Evolutionary conservation across 345 rosid genomes (phyloP).

Genomic region (Balakata baccata): DNA sequence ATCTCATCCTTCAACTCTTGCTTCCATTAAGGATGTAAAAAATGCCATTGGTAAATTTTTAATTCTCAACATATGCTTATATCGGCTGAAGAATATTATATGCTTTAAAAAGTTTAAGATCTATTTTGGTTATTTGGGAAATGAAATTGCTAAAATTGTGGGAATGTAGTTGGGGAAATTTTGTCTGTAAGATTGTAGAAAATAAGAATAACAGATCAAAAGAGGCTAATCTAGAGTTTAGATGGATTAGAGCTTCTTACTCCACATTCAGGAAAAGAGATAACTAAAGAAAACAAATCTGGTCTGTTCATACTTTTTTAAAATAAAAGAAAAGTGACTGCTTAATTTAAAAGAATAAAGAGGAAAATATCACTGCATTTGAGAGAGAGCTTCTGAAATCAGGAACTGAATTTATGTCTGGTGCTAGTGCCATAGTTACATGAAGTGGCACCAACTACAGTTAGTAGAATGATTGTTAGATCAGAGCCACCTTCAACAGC

Average conservation of each 20-base stretch:
- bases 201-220: background rate
- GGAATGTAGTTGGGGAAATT: background rate
- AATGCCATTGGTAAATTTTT: conserved; percentile 34
- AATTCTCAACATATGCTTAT: background rate
- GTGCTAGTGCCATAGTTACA: background rate
- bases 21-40: conserved; percentile 44
- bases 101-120: background rate
- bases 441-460: background rate
- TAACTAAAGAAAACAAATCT: background rate
- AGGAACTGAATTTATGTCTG: background rate
- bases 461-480: background rate
- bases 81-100: background rate
- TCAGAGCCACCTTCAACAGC: background rate
- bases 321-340: background rate
- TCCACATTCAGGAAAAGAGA: background rate
- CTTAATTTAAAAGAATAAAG: background rate
- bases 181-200: background rate
- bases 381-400: background rate
- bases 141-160: background rate
- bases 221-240: background rate
- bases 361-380: background rate
- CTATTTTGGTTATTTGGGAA: background rate
- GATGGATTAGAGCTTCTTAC: background rate
- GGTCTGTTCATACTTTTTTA: background rate
- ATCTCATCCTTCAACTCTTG: conserved; percentile 36